Evolutionary conservation across 2,329 filamentous ascomycete genomes (phyloP).

Genomic region (Lachnellula arida): DNA sequence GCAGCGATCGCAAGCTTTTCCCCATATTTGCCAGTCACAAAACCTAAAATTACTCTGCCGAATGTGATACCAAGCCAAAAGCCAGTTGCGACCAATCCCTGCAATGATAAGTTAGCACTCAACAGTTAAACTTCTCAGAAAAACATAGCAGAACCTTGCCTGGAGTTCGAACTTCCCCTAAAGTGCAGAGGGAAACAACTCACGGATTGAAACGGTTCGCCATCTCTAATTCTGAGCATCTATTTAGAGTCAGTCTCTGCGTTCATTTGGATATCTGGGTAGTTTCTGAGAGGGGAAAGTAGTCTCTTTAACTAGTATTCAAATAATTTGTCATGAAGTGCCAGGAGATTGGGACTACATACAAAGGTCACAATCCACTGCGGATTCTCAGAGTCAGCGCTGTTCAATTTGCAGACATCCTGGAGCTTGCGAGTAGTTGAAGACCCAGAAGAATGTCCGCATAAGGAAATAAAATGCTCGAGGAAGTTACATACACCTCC

Average conservation of each 20-base stretch:
- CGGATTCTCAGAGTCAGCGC: too few relatives aligned
- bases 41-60: conserved; percentile 69
- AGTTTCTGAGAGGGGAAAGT: neutral
- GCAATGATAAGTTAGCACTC: neutral
- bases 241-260: neutral
- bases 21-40: conserved; percentile 69
- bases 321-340: too few relatives aligned
- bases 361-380: conserved; percentile 58
- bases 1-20: conserved; percentile 62
- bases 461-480: neutral
- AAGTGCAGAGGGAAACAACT: neutral
- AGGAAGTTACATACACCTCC: conserved; percentile 44
- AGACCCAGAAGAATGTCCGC: too few relatives aligned
- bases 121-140: too few relatives aligned
- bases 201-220: conserved; percentile 62
- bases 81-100: conserved; percentile 66
- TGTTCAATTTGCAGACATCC: too few relatives aligned
- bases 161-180: neutral
- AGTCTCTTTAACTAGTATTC: too few relatives aligned
- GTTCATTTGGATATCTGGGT: neutral
- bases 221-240: conserved; percentile 63
- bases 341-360: neutral
- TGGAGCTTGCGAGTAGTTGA: too few relatives aligned
- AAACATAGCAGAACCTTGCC: neutral
- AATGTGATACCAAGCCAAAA: conserved; percentile 83